Evolutionary conservation across 768 basidiomycete genomes (phyloP).

Genomic region (Kwoniella mangroviensis): DNA sequence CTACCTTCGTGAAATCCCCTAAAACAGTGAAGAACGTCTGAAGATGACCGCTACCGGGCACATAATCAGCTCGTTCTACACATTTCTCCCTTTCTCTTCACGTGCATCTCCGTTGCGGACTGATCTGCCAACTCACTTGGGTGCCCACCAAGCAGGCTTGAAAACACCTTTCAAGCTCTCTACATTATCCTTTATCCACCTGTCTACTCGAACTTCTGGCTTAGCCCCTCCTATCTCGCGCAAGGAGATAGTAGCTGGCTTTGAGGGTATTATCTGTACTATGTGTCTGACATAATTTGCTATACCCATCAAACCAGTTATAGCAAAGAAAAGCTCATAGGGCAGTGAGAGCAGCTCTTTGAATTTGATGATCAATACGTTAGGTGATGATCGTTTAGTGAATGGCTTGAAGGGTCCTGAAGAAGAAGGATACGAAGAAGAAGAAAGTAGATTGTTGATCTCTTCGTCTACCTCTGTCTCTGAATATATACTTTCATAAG

Average conservation of each 20-base stretch:
- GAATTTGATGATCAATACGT: conserved; percentile 10
- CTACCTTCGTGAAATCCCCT: conserved; percentile 59
- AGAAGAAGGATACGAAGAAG: too few relatives aligned
- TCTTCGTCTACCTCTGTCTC: conserved; percentile 12
- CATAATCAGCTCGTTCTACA: background rate
- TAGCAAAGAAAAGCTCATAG: conserved; percentile 30
- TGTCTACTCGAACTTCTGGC: conserved; percentile 2
- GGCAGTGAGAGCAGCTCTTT: conserved; percentile 26
- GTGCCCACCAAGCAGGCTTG: conserved; percentile 57
- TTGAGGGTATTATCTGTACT: conserved; percentile 32
- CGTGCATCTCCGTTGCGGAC: too few relatives aligned
- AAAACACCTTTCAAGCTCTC: conserved; percentile 48
- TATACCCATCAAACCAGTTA: conserved; percentile 43
- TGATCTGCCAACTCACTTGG: conserved; percentile 44
- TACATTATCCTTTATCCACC: conserved; percentile 48
- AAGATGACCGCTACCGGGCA: conserved; percentile 55
- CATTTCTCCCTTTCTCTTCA: too few relatives aligned
- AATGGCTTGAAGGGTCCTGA: conserved; percentile 18
- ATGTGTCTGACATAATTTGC: conserved; percentile 45
- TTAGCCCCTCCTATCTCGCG: background rate
- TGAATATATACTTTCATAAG: background rate
- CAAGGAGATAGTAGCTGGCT: conserved; percentile 25
- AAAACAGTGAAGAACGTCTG: conserved; percentile 59
- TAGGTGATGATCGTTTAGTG: conserved; percentile 10
- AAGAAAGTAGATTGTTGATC: background rate